phyloP scores from a whole-genome alignment of 2,329 filamentous ascomycete species.

The Verticillium tricorpus region DNA sequence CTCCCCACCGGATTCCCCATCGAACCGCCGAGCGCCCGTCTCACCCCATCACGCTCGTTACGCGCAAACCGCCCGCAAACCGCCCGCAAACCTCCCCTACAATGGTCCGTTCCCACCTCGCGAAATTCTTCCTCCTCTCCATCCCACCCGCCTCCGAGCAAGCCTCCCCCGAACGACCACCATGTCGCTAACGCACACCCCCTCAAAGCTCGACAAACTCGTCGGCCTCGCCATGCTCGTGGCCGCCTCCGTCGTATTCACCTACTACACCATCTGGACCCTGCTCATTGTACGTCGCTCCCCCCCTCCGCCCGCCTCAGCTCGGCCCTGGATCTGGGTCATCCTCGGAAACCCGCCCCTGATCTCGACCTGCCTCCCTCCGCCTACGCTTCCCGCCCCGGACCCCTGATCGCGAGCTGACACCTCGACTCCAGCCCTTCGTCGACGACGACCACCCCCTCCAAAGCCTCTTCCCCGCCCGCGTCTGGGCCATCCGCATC shows the following conservation, averaged over 20 bases:
- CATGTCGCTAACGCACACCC: background rate
- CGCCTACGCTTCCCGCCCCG: slow-evolving; percentile 3
- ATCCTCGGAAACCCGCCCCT: background rate
- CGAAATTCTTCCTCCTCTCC: background rate
- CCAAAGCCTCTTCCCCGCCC: slow-evolving; percentile 91
- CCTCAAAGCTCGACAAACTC: slow-evolving; percentile 78
- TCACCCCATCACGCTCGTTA: background rate
- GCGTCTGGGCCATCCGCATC: slow-evolving; percentile 98
- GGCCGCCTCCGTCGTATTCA: slow-evolving; percentile 59
- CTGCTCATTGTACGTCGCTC: slow-evolving; percentile 75
- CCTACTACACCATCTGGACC: slow-evolving; percentile 97
- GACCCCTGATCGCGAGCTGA: slow-evolving; percentile 1
- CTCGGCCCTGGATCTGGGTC: background rate
- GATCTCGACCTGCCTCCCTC: background rate
- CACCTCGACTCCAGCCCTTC: slow-evolving; percentile 65
- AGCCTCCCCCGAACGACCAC: background rate
- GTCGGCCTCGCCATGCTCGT: slow-evolving; percentile 64
- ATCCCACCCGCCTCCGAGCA: background rate
- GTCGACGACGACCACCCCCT: slow-evolving; percentile 92
- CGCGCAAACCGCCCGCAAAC: background rate
- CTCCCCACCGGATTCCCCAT: background rate
- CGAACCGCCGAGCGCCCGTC: background rate
- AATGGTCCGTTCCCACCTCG: background rate
- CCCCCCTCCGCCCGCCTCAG: background rate
- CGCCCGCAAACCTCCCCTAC: background rate